Conservation (phyloP, 129 eudicot species). For the Artemisia tridentata region DNA sequence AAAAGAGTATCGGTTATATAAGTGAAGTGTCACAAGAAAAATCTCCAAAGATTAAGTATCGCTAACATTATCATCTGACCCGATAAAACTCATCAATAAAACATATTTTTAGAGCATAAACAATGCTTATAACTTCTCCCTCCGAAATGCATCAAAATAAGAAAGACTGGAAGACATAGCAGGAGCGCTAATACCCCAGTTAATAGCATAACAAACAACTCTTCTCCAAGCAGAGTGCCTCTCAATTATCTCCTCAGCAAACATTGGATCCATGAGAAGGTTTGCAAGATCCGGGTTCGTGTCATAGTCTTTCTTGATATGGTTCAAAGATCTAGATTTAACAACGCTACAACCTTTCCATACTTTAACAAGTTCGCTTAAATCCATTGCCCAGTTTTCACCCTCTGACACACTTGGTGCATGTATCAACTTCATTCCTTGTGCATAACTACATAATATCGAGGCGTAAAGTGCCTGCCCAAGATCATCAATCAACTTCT, state of each 20-base stretch:
- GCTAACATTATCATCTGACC: too few species aligned
- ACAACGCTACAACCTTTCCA: conserved; percentile 55
- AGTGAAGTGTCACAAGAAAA: too few species aligned
- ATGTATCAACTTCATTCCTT: conserved; percentile 51
- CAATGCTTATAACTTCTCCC: conserved; percentile 28
- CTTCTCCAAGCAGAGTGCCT: conserved; percentile 48
- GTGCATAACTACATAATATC: conserved; percentile 48
- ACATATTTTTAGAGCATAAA: too few species aligned
- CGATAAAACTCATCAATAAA: too few species aligned
- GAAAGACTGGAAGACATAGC: conserved; percentile 52
- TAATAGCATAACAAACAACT: conserved; percentile 43
- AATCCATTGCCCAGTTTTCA: conserved; percentile 31
- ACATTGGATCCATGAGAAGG: conserved; percentile 47
- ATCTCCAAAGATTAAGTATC: too few species aligned
- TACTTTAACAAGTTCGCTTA: conserved; percentile 48
- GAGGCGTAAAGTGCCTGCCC: conserved; percentile 43
- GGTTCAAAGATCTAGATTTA: conserved; percentile 44
- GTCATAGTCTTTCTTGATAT: conserved; percentile 46
- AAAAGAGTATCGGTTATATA: too few species aligned
- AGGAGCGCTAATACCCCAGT: conserved; percentile 45
- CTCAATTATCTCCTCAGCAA: conserved; percentile 40
- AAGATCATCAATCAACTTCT: conserved; percentile 35
- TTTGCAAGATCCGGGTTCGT: conserved; percentile 43
- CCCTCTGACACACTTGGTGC: conserved; percentile 48
- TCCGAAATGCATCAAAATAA: conserved; percentile 43